Conservation (phyloP, 306 rosid genomes). For the Mimosa pudica region DNA sequence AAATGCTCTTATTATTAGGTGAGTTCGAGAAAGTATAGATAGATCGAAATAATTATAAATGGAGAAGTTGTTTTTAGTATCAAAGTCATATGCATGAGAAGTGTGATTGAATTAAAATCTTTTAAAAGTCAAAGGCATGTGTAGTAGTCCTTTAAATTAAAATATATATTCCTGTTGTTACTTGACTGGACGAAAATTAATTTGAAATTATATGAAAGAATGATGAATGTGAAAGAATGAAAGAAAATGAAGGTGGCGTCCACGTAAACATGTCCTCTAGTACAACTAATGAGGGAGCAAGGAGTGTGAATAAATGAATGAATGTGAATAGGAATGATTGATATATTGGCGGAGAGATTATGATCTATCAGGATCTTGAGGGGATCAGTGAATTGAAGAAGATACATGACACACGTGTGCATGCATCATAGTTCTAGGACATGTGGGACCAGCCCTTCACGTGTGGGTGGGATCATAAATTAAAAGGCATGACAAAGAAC, state of each 20-base stretch:
- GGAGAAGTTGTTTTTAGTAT: no score
- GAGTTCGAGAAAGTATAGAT: no score
- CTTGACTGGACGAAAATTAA: background rate
- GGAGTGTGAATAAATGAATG: background rate
- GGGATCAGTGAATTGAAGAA: constrained; percentile 48
- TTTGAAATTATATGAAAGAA: background rate
- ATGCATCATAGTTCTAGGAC: constrained; percentile 56
- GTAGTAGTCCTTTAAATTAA: background rate
- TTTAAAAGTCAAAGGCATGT: background rate
- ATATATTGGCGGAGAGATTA: background rate
- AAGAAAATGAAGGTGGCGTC: constrained; percentile 38
- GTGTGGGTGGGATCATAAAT: constrained; percentile 52
- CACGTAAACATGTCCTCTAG: constrained; percentile 16
- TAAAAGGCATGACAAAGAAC: constrained; percentile 6
- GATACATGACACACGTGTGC: constrained; percentile 71
- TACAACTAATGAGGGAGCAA: background rate
- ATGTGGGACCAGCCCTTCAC: constrained; percentile 68
- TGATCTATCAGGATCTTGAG: constrained; percentile 36
- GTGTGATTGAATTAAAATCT: background rate
- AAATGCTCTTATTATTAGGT: no score
- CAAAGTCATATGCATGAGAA: background rate
- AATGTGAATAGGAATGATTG: constrained; percentile 18
- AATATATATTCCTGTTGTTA: background rate
- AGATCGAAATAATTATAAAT: no score
- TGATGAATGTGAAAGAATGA: constrained; percentile 31